A percentile compares a stretch with the other conserved stretches of the same genome.
Evolutionary conservation across 129 eudicot genomes (phyloP).

Genomic region (Calendula officinalis): DNA sequence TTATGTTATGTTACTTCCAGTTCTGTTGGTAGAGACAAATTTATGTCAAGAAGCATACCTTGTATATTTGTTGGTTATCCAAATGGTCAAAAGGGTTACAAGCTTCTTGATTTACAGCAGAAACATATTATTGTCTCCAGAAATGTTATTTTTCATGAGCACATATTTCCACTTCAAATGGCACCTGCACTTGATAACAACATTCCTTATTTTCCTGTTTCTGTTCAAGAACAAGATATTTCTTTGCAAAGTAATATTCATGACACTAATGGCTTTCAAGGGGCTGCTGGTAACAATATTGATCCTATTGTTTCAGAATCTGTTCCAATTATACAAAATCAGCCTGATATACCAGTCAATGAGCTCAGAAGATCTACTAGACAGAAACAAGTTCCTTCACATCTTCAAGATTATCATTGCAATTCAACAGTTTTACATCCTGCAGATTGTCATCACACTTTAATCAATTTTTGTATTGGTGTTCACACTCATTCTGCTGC

Average conservation of each 20-base stretch:
- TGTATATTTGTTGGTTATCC: background rate
- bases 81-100: background rate
- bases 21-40: background rate
- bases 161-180: background rate
- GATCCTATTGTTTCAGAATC: no score
- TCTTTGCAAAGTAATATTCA: background rate
- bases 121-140: background rate
- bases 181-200: background rate
- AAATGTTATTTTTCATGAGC: background rate
- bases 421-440: no score
- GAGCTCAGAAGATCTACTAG: no score
- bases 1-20: background rate
- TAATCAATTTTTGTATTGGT: no score
- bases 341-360: no score
- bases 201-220: background rate
- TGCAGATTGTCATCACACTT: no score
- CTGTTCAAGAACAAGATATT: background rate
- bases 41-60: background rate
- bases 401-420: no score
- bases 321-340: no score
- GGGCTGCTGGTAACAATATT: no score
- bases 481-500: no score
- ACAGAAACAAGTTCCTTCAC: no score
- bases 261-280: no score
- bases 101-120: background rate